Conservation (phyloP, 2,329 filamentous ascomycete genomes). For the Huntiella moniliformis region DNA sequence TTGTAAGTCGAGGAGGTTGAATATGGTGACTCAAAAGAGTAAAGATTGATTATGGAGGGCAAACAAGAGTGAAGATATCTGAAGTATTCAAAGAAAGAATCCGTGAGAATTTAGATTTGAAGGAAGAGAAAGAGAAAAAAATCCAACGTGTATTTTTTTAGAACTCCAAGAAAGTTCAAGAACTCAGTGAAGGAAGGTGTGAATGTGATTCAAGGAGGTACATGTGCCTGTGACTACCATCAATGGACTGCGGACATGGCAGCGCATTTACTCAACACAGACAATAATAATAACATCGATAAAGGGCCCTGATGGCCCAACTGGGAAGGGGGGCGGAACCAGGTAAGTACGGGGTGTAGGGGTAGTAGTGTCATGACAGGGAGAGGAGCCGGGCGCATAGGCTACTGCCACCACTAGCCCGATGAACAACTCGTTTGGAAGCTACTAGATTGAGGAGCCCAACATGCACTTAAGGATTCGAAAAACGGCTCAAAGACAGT, state of each 20-base stretch:
- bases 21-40: slow-evolving; percentile 1
- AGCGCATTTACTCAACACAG: slow-evolving; percentile 2
- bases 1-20: background rate
- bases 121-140: slow-evolving; percentile 1
- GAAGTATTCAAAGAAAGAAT: background rate
- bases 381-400: background rate
- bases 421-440: background rate
- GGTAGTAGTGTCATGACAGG: background rate
- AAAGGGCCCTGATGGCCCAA: slow-evolving; percentile 2
- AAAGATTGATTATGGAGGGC: no score
- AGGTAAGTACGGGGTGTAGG: slow-evolving; percentile 2
- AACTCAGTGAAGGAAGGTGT: no score
- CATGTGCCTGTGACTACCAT: slow-evolving; percentile 1
- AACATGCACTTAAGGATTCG: background rate
- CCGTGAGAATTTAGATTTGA: background rate
- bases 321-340: slow-evolving; percentile 5
- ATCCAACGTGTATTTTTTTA: slow-evolving; percentile 2
- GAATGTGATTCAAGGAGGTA: slow-evolving; percentile 1
- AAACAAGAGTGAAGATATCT: background rate
- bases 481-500: no score
- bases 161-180: background rate
- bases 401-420: slow-evolving; percentile 6
- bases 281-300: slow-evolving; percentile 5
- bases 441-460: background rate
- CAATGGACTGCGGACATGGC: background rate